Conservation (phyloP, 805 yeast species). For the Wickerhamomyces subpelliculosus region DNA sequence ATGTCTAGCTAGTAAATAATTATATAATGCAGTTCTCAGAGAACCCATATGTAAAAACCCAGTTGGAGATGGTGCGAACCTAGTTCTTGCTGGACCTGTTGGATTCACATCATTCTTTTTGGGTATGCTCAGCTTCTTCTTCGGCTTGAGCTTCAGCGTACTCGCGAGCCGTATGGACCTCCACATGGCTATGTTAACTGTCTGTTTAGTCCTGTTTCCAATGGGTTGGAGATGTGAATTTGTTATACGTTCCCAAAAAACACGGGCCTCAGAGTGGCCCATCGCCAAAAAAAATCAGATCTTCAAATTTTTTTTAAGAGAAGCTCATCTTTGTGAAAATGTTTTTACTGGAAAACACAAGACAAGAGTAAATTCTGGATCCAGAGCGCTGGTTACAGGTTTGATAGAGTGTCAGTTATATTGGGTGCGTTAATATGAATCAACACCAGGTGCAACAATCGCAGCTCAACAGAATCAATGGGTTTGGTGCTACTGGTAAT, state of each 20-base stretch:
- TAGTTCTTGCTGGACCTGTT: conserved; percentile 59
- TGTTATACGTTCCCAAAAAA: no score
- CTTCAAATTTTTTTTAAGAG: neutral
- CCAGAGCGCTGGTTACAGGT: no score
- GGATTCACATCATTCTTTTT: conserved; percentile 30
- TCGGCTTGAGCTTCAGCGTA: conserved; percentile 8
- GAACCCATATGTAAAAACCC: conserved; percentile 94
- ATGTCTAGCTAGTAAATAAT: conserved; percentile 70
- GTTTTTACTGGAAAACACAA: neutral
- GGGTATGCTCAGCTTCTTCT: conserved; percentile 6
- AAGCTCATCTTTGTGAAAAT: neutral
- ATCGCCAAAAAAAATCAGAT: neutral
- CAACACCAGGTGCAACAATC: no score
- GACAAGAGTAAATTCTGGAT: conserved; percentile 3
- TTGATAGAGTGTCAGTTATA: no score
- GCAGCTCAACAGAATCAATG: no score
- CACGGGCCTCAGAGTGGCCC: no score
- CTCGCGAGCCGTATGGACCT: neutral
- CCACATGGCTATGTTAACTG: no score
- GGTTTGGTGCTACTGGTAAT: no score
- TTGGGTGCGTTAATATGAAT: no score
- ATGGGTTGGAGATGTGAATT: no score
- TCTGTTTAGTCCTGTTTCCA: no score
- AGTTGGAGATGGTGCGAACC: conserved; percentile 98
- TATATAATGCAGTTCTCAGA: conserved; percentile 85